Percentiles rank a stretch among this genome's conserved stretches.
Conservation (phyloP, 371 early-diverging fungal species). For the Sanchytrium tribonematis region DNA sequence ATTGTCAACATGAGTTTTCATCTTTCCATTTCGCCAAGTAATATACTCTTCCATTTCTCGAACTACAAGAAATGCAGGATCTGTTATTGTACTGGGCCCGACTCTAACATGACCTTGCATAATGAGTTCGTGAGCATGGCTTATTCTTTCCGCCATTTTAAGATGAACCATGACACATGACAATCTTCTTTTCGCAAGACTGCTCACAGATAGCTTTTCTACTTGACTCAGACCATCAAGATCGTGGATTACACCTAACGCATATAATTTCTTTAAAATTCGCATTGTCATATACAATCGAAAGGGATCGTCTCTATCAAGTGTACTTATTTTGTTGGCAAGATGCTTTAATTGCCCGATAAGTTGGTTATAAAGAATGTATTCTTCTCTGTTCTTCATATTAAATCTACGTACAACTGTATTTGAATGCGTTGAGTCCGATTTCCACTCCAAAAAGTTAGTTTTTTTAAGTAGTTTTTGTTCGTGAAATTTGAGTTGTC, state of each 20-base stretch:
- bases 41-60: conserved; percentile 92
- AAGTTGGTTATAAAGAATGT: conserved; percentile 68
- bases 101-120: conserved; percentile 95
- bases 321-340: conserved; percentile 55
- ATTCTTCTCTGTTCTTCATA: conserved; percentile 79
- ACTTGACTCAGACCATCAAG: conserved; percentile 59
- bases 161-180: conserved; percentile 78
- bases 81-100: conserved; percentile 66
- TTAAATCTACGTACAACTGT: conserved; percentile 75
- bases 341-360: conserved; percentile 62
- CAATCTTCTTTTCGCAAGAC: conserved; percentile 38
- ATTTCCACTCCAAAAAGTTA: conserved; percentile 90
- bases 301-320: conserved; percentile 67
- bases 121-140: conserved; percentile 71
- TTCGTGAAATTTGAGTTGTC: conserved; percentile 80
- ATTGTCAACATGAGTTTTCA: too few species aligned
- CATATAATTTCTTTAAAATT: conserved; percentile 63
- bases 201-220: conserved; percentile 60
- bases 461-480: conserved; percentile 92
- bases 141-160: conserved; percentile 86
- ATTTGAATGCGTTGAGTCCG: too few species aligned
- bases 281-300: conserved; percentile 43
- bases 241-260: conserved; percentile 59
- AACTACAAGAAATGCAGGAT: conserved; percentile 69
- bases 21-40: too few species aligned